Evolutionary conservation across 257 asterid genomes (phyloP), one percentile per base, ranked within the genome.

Genomic region (Buddleja alternifolia): DNA sequence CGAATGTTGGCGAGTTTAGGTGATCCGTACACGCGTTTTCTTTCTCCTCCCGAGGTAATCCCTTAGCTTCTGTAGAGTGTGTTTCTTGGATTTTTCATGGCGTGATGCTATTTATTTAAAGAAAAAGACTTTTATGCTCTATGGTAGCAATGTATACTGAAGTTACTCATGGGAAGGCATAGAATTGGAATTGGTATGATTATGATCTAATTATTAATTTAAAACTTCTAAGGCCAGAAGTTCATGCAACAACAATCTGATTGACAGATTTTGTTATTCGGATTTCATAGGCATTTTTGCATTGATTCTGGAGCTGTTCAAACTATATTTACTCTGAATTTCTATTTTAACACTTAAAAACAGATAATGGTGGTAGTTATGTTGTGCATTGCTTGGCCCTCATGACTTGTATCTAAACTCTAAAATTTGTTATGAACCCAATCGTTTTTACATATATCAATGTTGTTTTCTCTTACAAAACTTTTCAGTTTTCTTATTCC

Each of bases 11-110:
- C 91, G 60, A 87, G 88, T 76, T 77, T 93, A 78, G 95, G 94
- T 71, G 99, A 93, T 57, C 95, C 89, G 47, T 93, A 90, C 64
- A 90, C 99, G 17, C 96, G 96, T 48, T 93, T 93, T 64, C 96
- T 93, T 48, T 71, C 95, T 70, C 97, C 99, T 56, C 52, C 82
- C 16, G 95, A 93, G 93, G 99, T 93, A 82, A 75, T 60, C 48
- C 17, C 63, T 70, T 50, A 39, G 48, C 61, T 61, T 39, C n/a
- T 41, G 16, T 10, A 29, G 37, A 34, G 17, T 12, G 21, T 54
- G 67, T 46, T 67, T 74, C 45, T 48, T 57, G 36, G 47, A 39
- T 47, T 53, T 7, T 42, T 15, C 6, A 2, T 16, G 25, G 23
- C 60, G 29, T 63, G 57, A 14, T 54, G 9, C 50, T 14, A 12